Percentiles rank a stretch among this genome's conserved stretches.
These are phyloP conservation scores for Canna indica DNA, from an alignment of 176 grass and related monocot species.

Conservation along the genomic window DNA sequence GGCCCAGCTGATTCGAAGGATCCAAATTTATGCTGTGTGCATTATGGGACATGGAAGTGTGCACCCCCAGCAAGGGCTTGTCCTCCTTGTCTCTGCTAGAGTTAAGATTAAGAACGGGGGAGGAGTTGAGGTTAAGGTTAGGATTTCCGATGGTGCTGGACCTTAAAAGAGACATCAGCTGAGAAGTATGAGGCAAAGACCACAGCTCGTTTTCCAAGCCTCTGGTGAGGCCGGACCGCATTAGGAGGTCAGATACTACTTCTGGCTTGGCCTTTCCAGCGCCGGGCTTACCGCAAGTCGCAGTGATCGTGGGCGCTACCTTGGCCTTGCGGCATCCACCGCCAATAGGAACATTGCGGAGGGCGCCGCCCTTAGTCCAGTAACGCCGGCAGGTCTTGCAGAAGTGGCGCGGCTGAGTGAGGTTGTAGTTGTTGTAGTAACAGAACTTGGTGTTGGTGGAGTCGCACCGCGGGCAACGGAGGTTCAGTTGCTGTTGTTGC, in stretches of 20 bases:
- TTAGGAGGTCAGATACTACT: not conserved
- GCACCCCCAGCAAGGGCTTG: not conserved
- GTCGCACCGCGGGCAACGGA: no score
- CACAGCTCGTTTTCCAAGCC: not conserved
- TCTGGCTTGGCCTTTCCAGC: no score
- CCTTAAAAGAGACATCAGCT: not conserved
- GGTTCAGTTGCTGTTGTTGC: slow-evolving; percentile 8
- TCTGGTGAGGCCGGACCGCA: not conserved
- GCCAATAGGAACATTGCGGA: no score
- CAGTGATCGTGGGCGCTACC: not conserved
- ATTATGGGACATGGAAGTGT: not conserved
- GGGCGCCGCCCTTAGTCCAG: no score
- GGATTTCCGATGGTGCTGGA: not conserved
- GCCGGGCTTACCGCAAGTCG: no score
- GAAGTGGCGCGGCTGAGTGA: no score
- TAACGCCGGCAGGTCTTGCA: no score
- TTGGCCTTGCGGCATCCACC: slow-evolving; percentile 46
- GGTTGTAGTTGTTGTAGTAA: no score
- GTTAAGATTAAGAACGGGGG: not conserved
- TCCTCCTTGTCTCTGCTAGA: not conserved
- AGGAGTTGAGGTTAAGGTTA: not conserved
- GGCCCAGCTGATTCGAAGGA: not conserved
- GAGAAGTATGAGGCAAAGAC: not conserved
- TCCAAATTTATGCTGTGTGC: not conserved
- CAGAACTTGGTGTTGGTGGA: slow-evolving; percentile 81